phyloP scores from a whole-genome alignment of 345 rosid species.

The Raphanus raphanistrum region DNA sequence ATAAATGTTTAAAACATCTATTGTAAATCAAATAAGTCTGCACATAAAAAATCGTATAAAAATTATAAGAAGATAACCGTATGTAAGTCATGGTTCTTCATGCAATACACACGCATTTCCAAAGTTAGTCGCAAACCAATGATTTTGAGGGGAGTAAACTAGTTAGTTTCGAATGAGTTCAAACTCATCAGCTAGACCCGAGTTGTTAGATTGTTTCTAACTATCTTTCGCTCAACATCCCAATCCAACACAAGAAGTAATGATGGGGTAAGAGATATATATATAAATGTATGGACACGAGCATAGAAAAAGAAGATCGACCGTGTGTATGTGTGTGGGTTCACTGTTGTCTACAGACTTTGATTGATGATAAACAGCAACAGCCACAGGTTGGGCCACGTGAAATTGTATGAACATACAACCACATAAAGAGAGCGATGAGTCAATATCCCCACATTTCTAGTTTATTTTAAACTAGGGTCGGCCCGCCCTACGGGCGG shows the following conservation, averaged over 20 bases:
- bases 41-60: background rate
- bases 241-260: background rate
- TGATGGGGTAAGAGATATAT: too few species aligned
- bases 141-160: conserved; percentile 2
- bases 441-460: conserved; percentile 15
- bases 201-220: conserved; percentile 26
- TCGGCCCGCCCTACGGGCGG: too few species aligned
- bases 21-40: background rate
- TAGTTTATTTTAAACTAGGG: background rate
- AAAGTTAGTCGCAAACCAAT: background rate
- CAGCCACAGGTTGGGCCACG: conserved; percentile 30
- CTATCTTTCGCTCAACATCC: conserved; percentile 20
- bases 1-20: background rate
- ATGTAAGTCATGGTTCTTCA: background rate
- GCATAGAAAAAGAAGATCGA: conserved; percentile 30
- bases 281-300: conserved; percentile 22
- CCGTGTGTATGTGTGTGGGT: conserved; percentile 41
- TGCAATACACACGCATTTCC: conserved; percentile 1
- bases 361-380: conserved; percentile 29
- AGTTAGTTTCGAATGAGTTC: conserved; percentile 15
- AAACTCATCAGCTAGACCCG: conserved; percentile 14
- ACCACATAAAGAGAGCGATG: conserved; percentile 23
- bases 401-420: conserved; percentile 34
- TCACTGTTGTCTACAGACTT: conserved; percentile 34
- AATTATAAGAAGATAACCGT: background rate